phyloP scores from a whole-genome alignment of 352 stramenopile species.

The Phytophthora cryptogea region DNA sequence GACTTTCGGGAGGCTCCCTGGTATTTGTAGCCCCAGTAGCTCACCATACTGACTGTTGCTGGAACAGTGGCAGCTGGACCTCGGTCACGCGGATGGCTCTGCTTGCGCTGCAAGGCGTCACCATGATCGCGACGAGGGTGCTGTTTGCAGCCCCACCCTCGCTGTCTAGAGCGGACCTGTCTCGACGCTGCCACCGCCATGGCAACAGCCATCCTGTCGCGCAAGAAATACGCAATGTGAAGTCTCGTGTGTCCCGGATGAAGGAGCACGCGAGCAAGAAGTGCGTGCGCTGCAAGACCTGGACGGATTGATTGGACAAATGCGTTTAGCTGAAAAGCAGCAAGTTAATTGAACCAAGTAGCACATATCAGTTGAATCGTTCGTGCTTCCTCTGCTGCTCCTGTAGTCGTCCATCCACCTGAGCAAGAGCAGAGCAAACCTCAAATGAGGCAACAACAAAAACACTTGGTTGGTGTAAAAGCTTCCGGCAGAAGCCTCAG shows the following conservation, averaged over 20 bases:
- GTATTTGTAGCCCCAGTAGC: neutral
- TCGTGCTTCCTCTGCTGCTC: neutral
- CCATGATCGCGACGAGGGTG: neutral
- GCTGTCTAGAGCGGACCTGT: neutral
- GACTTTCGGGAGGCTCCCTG: neutral
- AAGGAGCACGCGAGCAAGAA: conserved; percentile 19
- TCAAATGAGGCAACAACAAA: conserved; percentile 1
- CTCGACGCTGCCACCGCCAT: neutral
- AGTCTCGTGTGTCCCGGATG: conserved; percentile 19
- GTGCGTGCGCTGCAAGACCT: conserved; percentile 6
- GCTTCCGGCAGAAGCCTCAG: conserved; percentile 48
- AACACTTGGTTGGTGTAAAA: conserved; percentile 32
- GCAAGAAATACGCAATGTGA: conserved; percentile 21
- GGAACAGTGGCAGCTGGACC: conserved; percentile 1
- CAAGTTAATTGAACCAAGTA: conserved; percentile 23
- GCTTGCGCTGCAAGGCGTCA: neutral
- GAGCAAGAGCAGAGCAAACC: neutral
- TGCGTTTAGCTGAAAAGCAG: conserved; percentile 19
- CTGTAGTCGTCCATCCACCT: conserved; percentile 2
- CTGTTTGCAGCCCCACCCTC: neutral
- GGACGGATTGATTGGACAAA: conserved; percentile 19
- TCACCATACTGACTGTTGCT: conserved; percentile 4
- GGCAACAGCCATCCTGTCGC: conserved; percentile 6
- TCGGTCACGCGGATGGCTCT: conserved; percentile 1
- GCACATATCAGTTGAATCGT: neutral